Evolutionary conservation across 2,329 filamentous ascomycete genomes (phyloP).

Genomic region (Microascus cirrosus): DNA sequence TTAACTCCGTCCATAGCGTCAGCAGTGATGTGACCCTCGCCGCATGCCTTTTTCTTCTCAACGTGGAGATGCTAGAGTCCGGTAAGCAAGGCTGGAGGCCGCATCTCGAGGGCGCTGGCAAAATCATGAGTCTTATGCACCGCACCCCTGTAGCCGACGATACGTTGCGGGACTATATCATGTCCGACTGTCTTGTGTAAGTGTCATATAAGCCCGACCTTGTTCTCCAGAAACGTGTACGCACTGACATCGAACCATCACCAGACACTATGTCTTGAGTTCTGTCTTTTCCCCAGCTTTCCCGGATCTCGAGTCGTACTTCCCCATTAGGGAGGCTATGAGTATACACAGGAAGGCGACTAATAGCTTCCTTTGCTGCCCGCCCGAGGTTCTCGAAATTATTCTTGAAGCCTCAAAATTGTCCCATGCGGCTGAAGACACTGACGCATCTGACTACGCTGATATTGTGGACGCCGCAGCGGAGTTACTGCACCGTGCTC

Average conservation of each 20-base stretch:
- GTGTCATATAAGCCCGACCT: slow-evolving; percentile 6
- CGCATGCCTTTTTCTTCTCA: slow-evolving; percentile 37
- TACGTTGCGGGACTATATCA: slow-evolving; percentile 29
- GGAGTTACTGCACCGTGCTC: slow-evolving; percentile 23
- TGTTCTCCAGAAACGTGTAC: background rate
- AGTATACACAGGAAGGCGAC: slow-evolving; percentile 25
- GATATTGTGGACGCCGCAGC: slow-evolving; percentile 18
- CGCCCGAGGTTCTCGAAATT: slow-evolving; percentile 30
- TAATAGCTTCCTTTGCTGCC: slow-evolving; percentile 35
- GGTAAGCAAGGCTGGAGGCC: slow-evolving; percentile 34
- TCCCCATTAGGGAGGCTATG: slow-evolving; percentile 23
- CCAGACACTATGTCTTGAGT: background rate
- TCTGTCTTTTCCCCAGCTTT: background rate
- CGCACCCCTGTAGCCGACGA: slow-evolving; percentile 19
- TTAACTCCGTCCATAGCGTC: slow-evolving; percentile 23
- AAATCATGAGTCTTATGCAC: slow-evolving; percentile 28
- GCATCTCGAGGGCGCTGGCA: slow-evolving; percentile 32
- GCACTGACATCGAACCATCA: too few species aligned
- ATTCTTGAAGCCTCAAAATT: slow-evolving; percentile 29
- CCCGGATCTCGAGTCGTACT: slow-evolving; percentile 15
- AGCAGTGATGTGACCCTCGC: slow-evolving; percentile 30
- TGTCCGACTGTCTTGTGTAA: slow-evolving; percentile 36
- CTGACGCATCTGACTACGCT: slow-evolving; percentile 14
- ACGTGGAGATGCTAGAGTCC: slow-evolving; percentile 37
- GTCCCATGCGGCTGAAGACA: slow-evolving; percentile 16